Percentiles rank a stretch among this genome's conserved stretches.
These are phyloP conservation scores for Ulota crispa DNA, from an alignment of 225 moss, liverwort and hornwort genomes.

Conservation along the genomic window DNA sequence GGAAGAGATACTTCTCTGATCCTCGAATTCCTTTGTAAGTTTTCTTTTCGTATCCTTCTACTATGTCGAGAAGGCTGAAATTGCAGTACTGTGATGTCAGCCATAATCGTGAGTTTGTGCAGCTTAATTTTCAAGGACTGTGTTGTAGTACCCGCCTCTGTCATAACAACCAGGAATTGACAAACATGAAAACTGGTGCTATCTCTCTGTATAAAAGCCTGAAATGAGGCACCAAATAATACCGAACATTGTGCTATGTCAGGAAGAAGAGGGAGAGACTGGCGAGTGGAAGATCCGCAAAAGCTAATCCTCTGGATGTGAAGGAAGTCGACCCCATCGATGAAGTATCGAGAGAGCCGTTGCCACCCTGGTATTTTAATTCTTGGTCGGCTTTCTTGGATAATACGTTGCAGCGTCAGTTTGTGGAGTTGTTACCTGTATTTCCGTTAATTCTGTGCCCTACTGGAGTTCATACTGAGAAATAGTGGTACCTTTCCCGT, in stretches of 20 bases:
- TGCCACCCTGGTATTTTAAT: slow-evolving; percentile 45
- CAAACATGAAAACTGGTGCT: not conserved
- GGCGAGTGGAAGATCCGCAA: slow-evolving; percentile 18
- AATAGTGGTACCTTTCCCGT: not conserved
- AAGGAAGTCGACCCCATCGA: slow-evolving; percentile 54
- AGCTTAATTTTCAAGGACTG: not conserved
- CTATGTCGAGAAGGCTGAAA: not conserved
- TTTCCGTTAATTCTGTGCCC: not conserved
- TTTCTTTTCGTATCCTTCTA: not conserved
- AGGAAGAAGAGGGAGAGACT: slow-evolving; percentile 48
- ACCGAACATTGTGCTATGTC: slow-evolving; percentile 6
- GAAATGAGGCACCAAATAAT: slow-evolving; percentile 6
- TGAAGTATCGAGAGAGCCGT: slow-evolving; percentile 41
- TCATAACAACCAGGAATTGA: not conserved
- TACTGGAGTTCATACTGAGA: not conserved
- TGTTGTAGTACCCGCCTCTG: not conserved
- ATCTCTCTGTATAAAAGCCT: not conserved
- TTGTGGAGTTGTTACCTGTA: not conserved
- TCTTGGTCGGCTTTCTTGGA: slow-evolving; percentile 1
- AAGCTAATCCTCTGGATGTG: slow-evolving; percentile 39
- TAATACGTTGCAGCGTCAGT: not conserved
- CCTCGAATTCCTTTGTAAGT: slow-evolving; percentile 61
- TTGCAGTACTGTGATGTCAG: slow-evolving; percentile 14
- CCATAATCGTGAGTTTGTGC: slow-evolving; percentile 11
- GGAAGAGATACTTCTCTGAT: slow-evolving; percentile 55